Evolutionary conservation across 2,329 filamentous ascomycete genomes (phyloP), one percentile per base, ranked within the genome.

Genomic region (Cytospora piceicola): DNA sequence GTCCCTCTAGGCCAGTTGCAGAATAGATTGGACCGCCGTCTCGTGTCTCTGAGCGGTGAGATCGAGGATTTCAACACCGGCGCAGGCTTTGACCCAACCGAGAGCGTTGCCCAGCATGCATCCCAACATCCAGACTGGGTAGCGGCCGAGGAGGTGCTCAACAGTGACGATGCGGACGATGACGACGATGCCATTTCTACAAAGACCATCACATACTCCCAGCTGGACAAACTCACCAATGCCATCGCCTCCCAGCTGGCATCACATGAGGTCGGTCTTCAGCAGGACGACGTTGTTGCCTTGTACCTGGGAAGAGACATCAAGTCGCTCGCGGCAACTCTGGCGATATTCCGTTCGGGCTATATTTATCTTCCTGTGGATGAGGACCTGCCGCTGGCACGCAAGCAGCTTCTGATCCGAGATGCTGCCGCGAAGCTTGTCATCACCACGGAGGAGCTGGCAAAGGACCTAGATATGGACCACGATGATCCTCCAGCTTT

Each of bases 241-340:
- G 78, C 77, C 68, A 78, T 89, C 59, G 85, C 85, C 9, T 61
- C 69, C 51, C 67, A 53, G 54, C 51, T 72, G 78, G 83, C 65
- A 17, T 56, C 59, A 24, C 66, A 68, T 8, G 52, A 63, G 29
- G 39, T 49, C 9, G 53, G 53, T 36, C 73, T 88, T 3, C 74
- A 86, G 3, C 75, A 80, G 1, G 83, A 85, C 20, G 76, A 78
- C 55, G 77, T 88, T 1, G 76, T 90, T 46, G 86, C 81, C 3
- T 80, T 89, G 20, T 88, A 85, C 70, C 88, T 90, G 68, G 83
- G 86, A 55, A 89, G 90, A 70, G 88, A 84, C 67, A 82, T 86
- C 0, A 83, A 88, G 73, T 88, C 88, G 1, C 86, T 85, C 0
- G 86, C 89, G 68, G 83, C 85, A 2, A 88, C 88, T 58, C 74